These are phyloP conservation scores for Diplodia scrobiculata DNA, from an alignment of 2,329 filamentous ascomycete species.

Conservation along the genomic window DNA sequence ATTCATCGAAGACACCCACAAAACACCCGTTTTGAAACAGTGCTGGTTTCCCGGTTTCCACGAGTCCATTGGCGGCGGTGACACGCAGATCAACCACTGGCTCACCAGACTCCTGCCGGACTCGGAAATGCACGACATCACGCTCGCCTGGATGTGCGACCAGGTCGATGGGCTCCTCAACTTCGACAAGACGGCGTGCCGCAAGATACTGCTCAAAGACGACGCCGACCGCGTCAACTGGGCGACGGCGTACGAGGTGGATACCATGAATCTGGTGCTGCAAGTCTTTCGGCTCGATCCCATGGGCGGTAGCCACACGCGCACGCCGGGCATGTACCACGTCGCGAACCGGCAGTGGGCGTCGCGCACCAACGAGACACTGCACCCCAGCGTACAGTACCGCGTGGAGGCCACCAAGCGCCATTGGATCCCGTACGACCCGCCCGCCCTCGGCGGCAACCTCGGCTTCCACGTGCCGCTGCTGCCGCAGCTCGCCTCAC, in stretches of 20 bases:
- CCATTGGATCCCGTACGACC: neutral
- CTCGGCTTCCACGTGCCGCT: too few relatives aligned
- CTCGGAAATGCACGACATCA: slow-evolving; percentile 42
- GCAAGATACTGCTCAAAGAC: neutral
- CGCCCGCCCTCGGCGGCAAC: neutral
- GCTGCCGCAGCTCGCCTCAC: too few relatives aligned
- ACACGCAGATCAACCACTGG: slow-evolving; percentile 32
- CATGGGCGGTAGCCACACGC: neutral
- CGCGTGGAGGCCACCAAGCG: neutral
- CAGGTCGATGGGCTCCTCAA: slow-evolving; percentile 13
- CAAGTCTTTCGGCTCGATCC: too few relatives aligned
- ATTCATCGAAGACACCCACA: slow-evolving; percentile 1
- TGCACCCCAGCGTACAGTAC: slow-evolving; percentile 8
- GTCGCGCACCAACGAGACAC: slow-evolving; percentile 17
- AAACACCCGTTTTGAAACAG: slow-evolving; percentile 47
- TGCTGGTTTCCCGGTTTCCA: slow-evolving; percentile 61
- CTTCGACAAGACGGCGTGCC: neutral
- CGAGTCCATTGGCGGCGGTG: slow-evolving; percentile 56
- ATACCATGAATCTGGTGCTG: too few relatives aligned
- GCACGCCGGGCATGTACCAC: slow-evolving; percentile 7
- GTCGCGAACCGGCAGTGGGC: neutral
- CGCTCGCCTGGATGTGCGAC: slow-evolving; percentile 48
- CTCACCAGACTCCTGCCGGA: neutral
- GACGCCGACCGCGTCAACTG: slow-evolving; percentile 3
- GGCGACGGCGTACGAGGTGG: neutral